These are phyloP conservation scores for Talaromyces sp. DNA, from an alignment of 2,329 filamentous ascomycete species.

Conservation along the genomic window DNA sequence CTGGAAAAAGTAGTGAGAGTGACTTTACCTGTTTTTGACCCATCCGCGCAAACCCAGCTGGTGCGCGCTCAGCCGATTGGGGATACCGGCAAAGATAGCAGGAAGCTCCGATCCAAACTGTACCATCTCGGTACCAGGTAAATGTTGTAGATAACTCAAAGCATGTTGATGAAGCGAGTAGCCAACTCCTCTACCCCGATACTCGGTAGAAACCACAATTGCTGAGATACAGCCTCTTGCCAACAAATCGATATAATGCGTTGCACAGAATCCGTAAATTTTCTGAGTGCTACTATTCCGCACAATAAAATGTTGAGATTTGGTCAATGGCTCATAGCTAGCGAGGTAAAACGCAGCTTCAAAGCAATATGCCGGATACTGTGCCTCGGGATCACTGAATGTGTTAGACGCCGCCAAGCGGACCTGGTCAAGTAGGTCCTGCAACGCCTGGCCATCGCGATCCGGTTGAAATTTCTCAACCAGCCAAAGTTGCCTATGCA, in stretches of 20 bases:
- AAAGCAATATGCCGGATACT: conserved; percentile 11
- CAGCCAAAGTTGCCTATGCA: conserved; percentile 7
- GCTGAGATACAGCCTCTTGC: conserved; percentile 6
- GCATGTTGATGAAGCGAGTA: conserved; percentile 10
- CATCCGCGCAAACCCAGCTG: conserved; percentile 7
- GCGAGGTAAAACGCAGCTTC: conserved; percentile 4
- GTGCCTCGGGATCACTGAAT: conserved; percentile 10
- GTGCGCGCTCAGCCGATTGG: conserved; percentile 8
- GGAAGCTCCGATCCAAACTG: conserved; percentile 9
- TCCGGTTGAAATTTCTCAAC: conserved; percentile 7
- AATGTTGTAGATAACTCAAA: conserved; percentile 1
- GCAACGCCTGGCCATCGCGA: conserved; percentile 3
- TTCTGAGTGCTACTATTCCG: conserved; percentile 9
- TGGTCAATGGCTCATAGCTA: conserved; percentile 4
- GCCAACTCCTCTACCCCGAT: conserved; percentile 7
- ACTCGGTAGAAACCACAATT: conserved; percentile 7
- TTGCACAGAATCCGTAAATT: conserved; percentile 10
- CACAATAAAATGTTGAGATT: conserved; percentile 5
- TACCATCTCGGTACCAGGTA: conserved; percentile 2
- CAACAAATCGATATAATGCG: conserved; percentile 5
- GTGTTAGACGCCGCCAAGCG: conserved; percentile 9
- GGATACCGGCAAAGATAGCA: conserved; percentile 7
- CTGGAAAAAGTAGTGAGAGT: not conserved
- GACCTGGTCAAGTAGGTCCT: conserved; percentile 9
- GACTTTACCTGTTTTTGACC: conserved; percentile 8